These are phyloP conservation scores for Drosera capensis DNA, from an alignment of 148 eudicot genomes.

Conservation along the genomic window DNA sequence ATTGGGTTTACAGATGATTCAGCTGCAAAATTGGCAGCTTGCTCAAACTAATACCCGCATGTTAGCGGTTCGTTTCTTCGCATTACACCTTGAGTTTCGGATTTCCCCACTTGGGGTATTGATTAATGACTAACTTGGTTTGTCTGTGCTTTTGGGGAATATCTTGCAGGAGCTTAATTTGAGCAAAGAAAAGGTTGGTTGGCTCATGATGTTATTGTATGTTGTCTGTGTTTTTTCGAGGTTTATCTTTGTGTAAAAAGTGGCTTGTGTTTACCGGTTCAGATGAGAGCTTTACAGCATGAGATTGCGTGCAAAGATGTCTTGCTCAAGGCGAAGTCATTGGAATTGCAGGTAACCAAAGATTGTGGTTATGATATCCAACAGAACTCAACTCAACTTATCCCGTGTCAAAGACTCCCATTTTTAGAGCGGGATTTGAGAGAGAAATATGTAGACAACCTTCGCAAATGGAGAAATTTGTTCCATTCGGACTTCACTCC, in stretches of 20 bases:
- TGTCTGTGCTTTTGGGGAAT: background rate
- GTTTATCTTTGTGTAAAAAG: too few species aligned
- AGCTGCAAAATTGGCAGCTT: slow-evolving; percentile 54
- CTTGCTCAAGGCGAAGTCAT: slow-evolving; percentile 30
- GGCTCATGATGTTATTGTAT: too few species aligned
- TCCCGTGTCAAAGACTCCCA: background rate
- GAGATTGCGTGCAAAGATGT: slow-evolving; percentile 46
- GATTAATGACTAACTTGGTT: too few species aligned
- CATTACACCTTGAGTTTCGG: slow-evolving; percentile 1
- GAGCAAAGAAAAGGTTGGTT: slow-evolving; percentile 44
- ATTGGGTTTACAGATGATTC: slow-evolving; percentile 26
- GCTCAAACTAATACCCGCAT: slow-evolving; percentile 55
- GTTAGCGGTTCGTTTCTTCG: slow-evolving; percentile 27
- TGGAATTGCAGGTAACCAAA: slow-evolving; percentile 27
- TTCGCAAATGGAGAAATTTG: too few species aligned
- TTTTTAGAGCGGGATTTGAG: too few species aligned
- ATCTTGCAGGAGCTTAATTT: slow-evolving; percentile 54
- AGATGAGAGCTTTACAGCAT: slow-evolving; percentile 48
- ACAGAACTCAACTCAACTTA: background rate
- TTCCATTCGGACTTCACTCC: too few species aligned
- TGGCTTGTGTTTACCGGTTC: too few species aligned
- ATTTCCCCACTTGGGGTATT: background rate
- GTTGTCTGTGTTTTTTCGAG: too few species aligned
- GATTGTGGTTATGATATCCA: background rate
- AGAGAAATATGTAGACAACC: too few species aligned